Conservation (phyloP, 768 basidiomycete genomes). For the Termitomyces sp. region DNA sequence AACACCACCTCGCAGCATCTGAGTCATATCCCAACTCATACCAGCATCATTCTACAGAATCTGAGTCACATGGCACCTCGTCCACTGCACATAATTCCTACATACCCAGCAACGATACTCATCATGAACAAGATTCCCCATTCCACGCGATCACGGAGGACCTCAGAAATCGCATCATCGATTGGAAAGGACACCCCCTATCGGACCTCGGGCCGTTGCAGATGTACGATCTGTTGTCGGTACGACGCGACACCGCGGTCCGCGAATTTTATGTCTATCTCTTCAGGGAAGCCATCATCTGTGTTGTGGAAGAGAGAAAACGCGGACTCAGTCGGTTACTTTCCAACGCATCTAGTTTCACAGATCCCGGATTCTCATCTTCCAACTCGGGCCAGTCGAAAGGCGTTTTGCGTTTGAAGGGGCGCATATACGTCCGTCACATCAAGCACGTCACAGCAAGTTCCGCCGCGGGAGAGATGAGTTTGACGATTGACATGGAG, state of each 20-base stretch:
- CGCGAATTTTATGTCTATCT: conserved; percentile 96
- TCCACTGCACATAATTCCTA: conserved; percentile 26
- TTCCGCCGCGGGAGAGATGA: conserved; percentile 75
- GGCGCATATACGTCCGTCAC: conserved; percentile 92
- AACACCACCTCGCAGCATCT: conserved; percentile 22
- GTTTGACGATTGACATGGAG: conserved; percentile 96
- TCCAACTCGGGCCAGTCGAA: conserved; percentile 34
- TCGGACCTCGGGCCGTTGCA: conserved; percentile 82
- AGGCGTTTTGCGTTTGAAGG: conserved; percentile 86
- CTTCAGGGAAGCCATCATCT: conserved; percentile 96
- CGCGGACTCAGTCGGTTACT: conserved; percentile 71
- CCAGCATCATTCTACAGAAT: conserved; percentile 21
- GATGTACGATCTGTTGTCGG: conserved; percentile 88
- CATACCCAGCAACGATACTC: conserved; percentile 26
- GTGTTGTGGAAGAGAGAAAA: conserved; percentile 96
- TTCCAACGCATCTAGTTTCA: conserved; percentile 53
- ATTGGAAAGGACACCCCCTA: conserved; percentile 95
- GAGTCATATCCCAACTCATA: conserved; percentile 25
- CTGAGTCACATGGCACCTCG: conserved; percentile 26
- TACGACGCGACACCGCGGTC: conserved; percentile 83
- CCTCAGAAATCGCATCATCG: conserved; percentile 82
- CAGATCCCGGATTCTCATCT: conserved; percentile 42
- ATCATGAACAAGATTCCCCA: conserved; percentile 63
- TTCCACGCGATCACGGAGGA: conserved; percentile 86
- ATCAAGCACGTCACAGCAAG: conserved; percentile 86